Conservation (phyloP, 371 early-diverging fungal genomes). For the Neoconidiobolus thromboides region DNA sequence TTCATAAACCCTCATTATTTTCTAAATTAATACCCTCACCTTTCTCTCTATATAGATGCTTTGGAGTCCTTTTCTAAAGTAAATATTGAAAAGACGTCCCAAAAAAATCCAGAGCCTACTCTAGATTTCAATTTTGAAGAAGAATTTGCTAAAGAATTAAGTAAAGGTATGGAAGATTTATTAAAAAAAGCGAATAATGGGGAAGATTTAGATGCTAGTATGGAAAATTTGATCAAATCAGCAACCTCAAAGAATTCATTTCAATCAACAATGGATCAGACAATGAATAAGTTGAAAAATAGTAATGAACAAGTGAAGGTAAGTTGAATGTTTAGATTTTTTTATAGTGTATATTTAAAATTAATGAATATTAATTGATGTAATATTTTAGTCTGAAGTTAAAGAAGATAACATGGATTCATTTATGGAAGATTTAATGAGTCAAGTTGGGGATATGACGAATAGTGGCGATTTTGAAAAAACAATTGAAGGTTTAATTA, state of each 20-base stretch:
- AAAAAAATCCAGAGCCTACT: slow-evolving; percentile 11
- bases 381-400: slow-evolving; percentile 25
- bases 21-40: background rate
- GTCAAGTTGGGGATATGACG: slow-evolving; percentile 66
- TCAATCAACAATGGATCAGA: slow-evolving; percentile 37
- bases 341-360: background rate
- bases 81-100: slow-evolving; percentile 1
- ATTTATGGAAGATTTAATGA: slow-evolving; percentile 76
- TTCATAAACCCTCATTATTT: no score
- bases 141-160: slow-evolving; percentile 57
- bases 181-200: slow-evolving; percentile 34
- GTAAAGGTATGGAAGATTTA: slow-evolving; percentile 53
- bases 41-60: slow-evolving; percentile 18
- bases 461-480: slow-evolving; percentile 63
- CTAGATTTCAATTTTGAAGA: slow-evolving; percentile 29
- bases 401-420: slow-evolving; percentile 41
- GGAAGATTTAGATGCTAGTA: slow-evolving; percentile 28
- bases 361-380: background rate
- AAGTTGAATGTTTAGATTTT: slow-evolving; percentile 12
- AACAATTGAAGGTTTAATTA: slow-evolving; percentile 74
- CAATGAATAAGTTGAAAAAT: slow-evolving; percentile 66
- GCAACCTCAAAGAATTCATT: slow-evolving; percentile 3
- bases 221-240: slow-evolving; percentile 7
- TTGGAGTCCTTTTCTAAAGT: slow-evolving; percentile 22
- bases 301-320: slow-evolving; percentile 66